phyloP scores from a whole-genome alignment of 2,329 filamentous ascomycete species.

The Nemania diffusa region DNA sequence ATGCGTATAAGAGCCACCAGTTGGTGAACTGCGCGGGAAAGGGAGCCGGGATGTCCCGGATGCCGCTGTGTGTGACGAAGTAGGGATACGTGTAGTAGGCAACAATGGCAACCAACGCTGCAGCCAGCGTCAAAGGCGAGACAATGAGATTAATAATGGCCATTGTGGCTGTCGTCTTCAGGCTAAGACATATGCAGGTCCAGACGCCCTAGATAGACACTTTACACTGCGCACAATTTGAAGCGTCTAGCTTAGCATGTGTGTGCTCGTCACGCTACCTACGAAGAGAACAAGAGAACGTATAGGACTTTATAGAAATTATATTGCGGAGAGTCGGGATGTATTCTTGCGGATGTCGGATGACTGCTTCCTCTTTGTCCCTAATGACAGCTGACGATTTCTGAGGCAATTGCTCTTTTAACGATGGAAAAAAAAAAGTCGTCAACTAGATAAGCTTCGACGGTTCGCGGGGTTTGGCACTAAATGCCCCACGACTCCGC shows the following conservation, averaged over 20 bases:
- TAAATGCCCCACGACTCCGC: constrained; percentile 22
- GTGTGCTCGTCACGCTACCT: not conserved
- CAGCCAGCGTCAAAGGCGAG: constrained; percentile 60
- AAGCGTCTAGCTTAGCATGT: not conserved
- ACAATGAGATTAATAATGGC: constrained; percentile 52
- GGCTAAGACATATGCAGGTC: not conserved
- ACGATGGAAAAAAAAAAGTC: not conserved
- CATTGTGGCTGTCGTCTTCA: constrained; percentile 38
- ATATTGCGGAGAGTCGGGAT: not conserved
- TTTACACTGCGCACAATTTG: not conserved
- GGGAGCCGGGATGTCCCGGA: constrained; percentile 69
- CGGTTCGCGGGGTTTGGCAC: constrained; percentile 26
- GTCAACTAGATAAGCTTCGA: not conserved
- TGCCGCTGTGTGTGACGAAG: constrained; percentile 62
- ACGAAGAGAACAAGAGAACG: not conserved
- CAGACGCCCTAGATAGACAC: not conserved
- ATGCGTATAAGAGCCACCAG: constrained; percentile 78
- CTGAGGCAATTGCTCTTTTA: not conserved
- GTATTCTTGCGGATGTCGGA: not conserved
- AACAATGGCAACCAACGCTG: constrained; percentile 60
- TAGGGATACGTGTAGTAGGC: constrained; percentile 71
- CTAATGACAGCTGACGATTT: not conserved
- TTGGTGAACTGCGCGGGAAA: constrained; percentile 76
- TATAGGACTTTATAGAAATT: not conserved
- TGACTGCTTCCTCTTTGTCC: not conserved